Base-by-base conservation (phyloP, 495 filamentous ascomycete species). In the Podospora appendiculata region DNA sequence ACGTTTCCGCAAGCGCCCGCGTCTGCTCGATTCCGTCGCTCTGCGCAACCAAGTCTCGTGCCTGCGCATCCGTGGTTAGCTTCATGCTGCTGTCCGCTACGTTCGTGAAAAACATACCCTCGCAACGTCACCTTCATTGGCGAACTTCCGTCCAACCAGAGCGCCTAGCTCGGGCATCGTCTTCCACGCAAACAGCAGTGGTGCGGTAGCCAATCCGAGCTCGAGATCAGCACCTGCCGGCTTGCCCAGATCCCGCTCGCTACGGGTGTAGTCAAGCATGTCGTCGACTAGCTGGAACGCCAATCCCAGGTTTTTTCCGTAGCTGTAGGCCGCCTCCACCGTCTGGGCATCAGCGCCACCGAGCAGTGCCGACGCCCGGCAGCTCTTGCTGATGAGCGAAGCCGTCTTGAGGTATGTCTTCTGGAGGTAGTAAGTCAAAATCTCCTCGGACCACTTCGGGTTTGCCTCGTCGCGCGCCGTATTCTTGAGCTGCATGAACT, bases 401-500 rank as follows among this genome's bases (percentile, higher is more conserved):
- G 93, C 93, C 5, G 89, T 91, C 75, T 98, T 98, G 54, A 98
- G 79, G 64, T 98, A 98, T 38, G 93, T 97, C 77, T 98, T 98
- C 65, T 96, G 89, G n/a, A 98, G 76, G 64, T 98, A 98, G 68
- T 97, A 97, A 8, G 84, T 76, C 50, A 98, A 76, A 2, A 89
- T 88, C 32, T 96, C 87, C 51, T 94, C 86, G 2, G 85, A 89
- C 77, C 87, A 97, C 12, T 76, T 74, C 0, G 90, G 90, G 55
- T 87, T 82, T 51, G 75, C 68, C 70, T 96, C 92, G 61, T 96
- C 92, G 52, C 81, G 78, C 16, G 85, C 87, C 3, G 93, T 97
- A 70, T 98, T 98, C 70, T 95, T 92, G 49, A 98, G 75, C 73
- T 98, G 93, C 91, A 97, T 97, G 75, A 98, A 96, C 67, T 98